Conservation (phyloP, 2,329 filamentous ascomycete genomes). For the Pseudogymnoascus sp. region DNA sequence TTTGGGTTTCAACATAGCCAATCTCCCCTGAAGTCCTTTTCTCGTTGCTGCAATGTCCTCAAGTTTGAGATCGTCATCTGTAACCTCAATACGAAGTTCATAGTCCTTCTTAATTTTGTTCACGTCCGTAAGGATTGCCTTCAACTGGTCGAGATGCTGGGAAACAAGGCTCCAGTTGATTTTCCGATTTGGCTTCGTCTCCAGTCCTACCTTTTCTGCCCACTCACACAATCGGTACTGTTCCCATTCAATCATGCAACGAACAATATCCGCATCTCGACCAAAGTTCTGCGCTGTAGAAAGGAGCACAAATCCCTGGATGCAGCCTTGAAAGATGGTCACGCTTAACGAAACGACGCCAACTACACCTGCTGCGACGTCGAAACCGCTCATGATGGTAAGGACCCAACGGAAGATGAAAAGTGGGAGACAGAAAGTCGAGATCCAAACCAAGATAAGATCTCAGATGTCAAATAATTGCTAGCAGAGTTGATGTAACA, state of each 20-base stretch:
- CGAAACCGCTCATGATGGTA: constrained; percentile 12
- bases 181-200: constrained; percentile 14
- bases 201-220: constrained; percentile 14
- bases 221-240: constrained; percentile 15
- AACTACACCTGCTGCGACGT: constrained; percentile 13
- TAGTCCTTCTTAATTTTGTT: constrained; percentile 19
- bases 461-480: not conserved
- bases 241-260: constrained; percentile 15
- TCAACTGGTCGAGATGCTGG: constrained; percentile 14
- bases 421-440: not conserved
- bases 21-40: constrained; percentile 8
- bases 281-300: constrained; percentile 17
- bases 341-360: constrained; percentile 15
- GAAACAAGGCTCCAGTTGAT: constrained; percentile 19
- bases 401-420: not conserved
- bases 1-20: constrained; percentile 11
- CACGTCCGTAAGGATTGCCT: constrained; percentile 16
- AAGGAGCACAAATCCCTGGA: constrained; percentile 17
- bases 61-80: constrained; percentile 8
- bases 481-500: not conserved
- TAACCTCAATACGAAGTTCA: constrained; percentile 14
- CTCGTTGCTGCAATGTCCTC: constrained; percentile 1
- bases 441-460: not conserved
- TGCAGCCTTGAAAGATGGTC: constrained; percentile 14
- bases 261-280: constrained; percentile 15